Evolutionary conservation across 2,329 filamentous ascomycete species (phyloP), one percentile per base, ranked within the genome.

Genomic region (Aureobasidium melanogenum): DNA sequence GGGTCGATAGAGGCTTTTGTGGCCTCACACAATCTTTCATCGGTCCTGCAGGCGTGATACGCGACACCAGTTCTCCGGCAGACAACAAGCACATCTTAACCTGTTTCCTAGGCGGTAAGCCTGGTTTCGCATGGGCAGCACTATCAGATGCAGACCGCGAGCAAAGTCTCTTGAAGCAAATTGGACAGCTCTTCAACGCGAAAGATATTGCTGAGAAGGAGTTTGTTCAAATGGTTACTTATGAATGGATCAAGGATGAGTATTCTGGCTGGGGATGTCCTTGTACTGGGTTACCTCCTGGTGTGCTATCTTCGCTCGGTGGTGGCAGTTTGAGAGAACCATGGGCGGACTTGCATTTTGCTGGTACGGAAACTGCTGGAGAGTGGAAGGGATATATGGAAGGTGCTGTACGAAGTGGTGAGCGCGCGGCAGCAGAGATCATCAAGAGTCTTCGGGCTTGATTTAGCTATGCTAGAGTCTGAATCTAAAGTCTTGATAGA

Each of bases 341-440:
- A 6, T 51, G 41, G 48, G 71, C 75, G 5, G 72, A 78, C 34
- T 30, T 83, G 3, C 77, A 83, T 64, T 84, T 83, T 64, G 80
- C 76, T 2, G 82, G 82, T 0, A 83, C 81, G 0, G 82, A 84
- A 71, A 80, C 77, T 0, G 75, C 77, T 0, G 72, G 66, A 2
- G 75, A 79, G 62, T 84, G 81, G 81, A 80, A 79, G 60, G 81
- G 82, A 0, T 84, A 83, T 66, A 83, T 84, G 80, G 82, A 84
- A 63, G 82, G 82, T 1, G 82, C 82, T 0, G 70, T 84, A 12
- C 66, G 76, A 6, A 77, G 73, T 54, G 82, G 82, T 1, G 72
- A 81, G 62, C 69, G 77, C 15, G 82, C 73, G 1, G 80, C 80
- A 0, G 67, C 68, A 38, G 78, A 83, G 66, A 76, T 81, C 3